phyloP scores from a whole-genome alignment of 1,284 basidiomycete species.

The Schizophyllum amplum region DNA sequence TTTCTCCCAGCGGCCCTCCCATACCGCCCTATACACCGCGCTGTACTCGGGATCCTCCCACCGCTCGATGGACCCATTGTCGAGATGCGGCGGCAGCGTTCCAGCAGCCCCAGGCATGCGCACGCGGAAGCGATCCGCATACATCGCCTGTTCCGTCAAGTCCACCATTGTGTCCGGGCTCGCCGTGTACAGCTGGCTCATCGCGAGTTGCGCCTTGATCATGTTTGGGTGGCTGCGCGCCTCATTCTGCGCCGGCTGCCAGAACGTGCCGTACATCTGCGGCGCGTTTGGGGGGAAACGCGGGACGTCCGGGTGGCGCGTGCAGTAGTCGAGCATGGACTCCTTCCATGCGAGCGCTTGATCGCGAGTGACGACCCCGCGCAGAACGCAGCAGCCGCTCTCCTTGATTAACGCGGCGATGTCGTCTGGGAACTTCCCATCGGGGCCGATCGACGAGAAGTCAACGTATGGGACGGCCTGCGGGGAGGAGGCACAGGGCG shows the following conservation, averaged over 20 bases:
- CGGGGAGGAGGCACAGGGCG: neutral
- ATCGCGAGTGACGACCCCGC: constrained; percentile 3
- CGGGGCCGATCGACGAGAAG: constrained; percentile 1
- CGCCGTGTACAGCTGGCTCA: constrained; percentile 54
- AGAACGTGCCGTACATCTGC: constrained; percentile 7
- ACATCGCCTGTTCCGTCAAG: constrained; percentile 55
- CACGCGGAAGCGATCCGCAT: constrained; percentile 72
- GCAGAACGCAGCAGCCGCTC: constrained; percentile 5
- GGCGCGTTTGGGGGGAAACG: constrained; percentile 1
- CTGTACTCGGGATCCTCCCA: constrained; percentile 71
- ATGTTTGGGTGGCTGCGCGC: constrained; percentile 49
- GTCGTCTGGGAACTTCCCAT: constrained; percentile 2
- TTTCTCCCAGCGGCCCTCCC: constrained; percentile 45
- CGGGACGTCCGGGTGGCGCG: constrained; percentile 5
- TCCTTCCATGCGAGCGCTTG: constrained; percentile 7
- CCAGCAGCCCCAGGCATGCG: constrained; percentile 63
- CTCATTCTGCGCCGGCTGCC: constrained; percentile 37
- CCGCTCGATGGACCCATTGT: constrained; percentile 68
- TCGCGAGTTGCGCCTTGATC: constrained; percentile 40
- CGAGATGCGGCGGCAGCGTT: constrained; percentile 67
- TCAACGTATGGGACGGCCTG: constrained; percentile 5
- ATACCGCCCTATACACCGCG: constrained; percentile 46
- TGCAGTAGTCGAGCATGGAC: constrained; percentile 5
- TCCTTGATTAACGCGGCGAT: constrained; percentile 1
- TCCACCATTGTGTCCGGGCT: constrained; percentile 34